Conservation (phyloP, 345 rosid genomes). For the Erysimum cheiranthoides region DNA sequence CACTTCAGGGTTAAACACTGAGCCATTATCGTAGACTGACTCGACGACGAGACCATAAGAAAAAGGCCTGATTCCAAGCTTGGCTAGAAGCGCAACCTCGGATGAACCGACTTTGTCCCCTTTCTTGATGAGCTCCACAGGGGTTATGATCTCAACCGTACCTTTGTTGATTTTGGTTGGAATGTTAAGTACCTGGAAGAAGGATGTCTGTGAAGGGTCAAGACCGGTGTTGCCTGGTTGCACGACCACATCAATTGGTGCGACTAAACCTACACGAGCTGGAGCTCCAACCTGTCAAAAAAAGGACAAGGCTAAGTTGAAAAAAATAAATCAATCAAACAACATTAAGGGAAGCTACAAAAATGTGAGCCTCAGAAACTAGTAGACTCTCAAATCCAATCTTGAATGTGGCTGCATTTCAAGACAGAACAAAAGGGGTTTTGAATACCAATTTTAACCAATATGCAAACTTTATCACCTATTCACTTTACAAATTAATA, state of each 20-base stretch:
- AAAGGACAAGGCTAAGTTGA: not conserved
- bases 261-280: conserved; percentile 96
- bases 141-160: conserved; percentile 92
- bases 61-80: conserved; percentile 93
- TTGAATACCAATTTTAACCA: not conserved
- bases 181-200: conserved; percentile 96
- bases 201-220: conserved; percentile 96
- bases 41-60: conserved; percentile 82
- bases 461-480: not conserved
- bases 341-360: not conserved
- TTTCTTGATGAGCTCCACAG: conserved; percentile 92
- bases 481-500: not conserved
- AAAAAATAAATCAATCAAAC: not conserved
- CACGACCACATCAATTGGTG: conserved; percentile 92
- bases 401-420: too few species aligned
- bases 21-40: conserved; percentile 82
- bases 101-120: conserved; percentile 98
- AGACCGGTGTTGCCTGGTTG: conserved; percentile 98
- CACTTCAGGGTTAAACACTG: conserved; percentile 89
- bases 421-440: not conserved
- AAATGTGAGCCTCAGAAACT: not conserved
- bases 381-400: not conserved
- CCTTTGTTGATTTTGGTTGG: conserved; percentile 99
- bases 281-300: conserved; percentile 89
- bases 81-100: conserved; percentile 89